These are phyloP conservation scores for Volvox carteri DNA, from an alignment of 163 green algal genomes.

Conservation along the genomic window DNA sequence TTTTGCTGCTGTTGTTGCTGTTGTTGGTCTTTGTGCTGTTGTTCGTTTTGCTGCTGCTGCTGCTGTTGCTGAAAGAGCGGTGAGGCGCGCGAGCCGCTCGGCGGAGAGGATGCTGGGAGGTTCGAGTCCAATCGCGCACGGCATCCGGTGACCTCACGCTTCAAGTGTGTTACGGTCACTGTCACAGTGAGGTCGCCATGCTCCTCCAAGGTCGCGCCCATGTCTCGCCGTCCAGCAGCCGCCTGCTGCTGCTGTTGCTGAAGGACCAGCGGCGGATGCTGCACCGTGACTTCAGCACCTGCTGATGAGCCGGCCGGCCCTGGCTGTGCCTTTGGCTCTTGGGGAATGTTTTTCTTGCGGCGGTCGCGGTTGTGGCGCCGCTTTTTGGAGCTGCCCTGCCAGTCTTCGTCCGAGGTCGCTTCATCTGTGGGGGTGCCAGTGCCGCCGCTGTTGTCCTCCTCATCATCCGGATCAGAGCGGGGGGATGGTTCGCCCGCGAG, in stretches of 20 bases:
- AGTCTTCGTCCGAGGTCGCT: slow-evolving; percentile 25
- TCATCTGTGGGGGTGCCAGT: neutral
- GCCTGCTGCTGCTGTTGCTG: slow-evolving; percentile 11
- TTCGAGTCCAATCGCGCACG: neutral
- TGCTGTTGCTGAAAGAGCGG: slow-evolving; percentile 1
- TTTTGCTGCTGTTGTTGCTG: neutral
- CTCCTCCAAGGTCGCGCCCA: neutral
- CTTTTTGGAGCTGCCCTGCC: slow-evolving; percentile 17
- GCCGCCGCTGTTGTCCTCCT: neutral
- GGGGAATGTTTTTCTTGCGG: neutral
- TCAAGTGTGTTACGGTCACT: slow-evolving; percentile 2
- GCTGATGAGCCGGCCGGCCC: neutral
- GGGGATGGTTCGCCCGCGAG: neutral
- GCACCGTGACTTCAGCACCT: neutral
- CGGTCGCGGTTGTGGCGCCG: slow-evolving; percentile 17
- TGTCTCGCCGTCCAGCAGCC: neutral
- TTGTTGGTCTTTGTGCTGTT: neutral
- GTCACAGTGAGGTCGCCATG: slow-evolving; percentile 21
- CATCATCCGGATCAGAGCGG: neutral
- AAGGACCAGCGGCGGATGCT: too few relatives aligned
- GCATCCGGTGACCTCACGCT: neutral
- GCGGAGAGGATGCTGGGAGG: neutral
- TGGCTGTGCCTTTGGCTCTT: neutral
- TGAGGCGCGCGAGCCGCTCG: neutral
- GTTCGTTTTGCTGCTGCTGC: neutral